Percentiles rank a stretch among this genome's conserved stretches.
Conservation (phyloP, 2,329 filamentous ascomycete genomes). For the Calycina herbarum region DNA sequence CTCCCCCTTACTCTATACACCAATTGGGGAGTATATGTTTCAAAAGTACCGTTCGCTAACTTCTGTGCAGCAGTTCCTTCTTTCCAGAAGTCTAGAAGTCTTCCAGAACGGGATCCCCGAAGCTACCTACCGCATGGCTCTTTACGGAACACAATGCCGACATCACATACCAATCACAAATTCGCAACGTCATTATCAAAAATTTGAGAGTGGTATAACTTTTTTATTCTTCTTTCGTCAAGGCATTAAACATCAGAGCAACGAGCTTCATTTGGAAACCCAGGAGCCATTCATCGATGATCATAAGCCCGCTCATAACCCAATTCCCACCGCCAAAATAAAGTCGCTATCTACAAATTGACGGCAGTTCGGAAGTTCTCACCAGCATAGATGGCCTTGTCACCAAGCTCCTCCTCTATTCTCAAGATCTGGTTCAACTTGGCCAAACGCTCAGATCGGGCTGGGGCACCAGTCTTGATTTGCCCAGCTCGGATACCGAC, state of each 20-base stretch:
- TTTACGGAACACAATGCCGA: not conserved
- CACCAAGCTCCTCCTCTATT: conserved; percentile 98
- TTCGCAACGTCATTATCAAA: not conserved
- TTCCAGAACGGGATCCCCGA: not conserved
- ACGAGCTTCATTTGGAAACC: conserved; percentile 8
- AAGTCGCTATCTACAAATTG: conserved; percentile 65
- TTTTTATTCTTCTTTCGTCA: conserved; percentile 22
- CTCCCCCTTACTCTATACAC: not conserved
- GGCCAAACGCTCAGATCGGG: conserved; percentile 94
- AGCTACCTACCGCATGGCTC: not conserved
- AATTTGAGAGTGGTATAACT: conserved; percentile 19
- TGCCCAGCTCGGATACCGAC: conserved; percentile 95
- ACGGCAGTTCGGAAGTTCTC: conserved; percentile 88
- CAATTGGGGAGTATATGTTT: not conserved
- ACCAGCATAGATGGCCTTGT: conserved; percentile 88
- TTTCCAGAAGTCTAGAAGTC: not conserved
- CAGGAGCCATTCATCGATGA: conserved; percentile 17
- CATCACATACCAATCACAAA: not conserved
- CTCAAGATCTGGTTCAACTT: conserved; percentile 99
- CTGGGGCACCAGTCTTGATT: conserved; percentile 98
- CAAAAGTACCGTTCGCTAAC: not conserved
- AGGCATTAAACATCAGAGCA: conserved; percentile 9
- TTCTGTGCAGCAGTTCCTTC: not conserved
- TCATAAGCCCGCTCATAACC: conserved; percentile 16
- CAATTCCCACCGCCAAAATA: not conserved